Evolutionary conservation across 805 yeast species (phyloP).

Genomic region (Candida qinlingensis): DNA sequence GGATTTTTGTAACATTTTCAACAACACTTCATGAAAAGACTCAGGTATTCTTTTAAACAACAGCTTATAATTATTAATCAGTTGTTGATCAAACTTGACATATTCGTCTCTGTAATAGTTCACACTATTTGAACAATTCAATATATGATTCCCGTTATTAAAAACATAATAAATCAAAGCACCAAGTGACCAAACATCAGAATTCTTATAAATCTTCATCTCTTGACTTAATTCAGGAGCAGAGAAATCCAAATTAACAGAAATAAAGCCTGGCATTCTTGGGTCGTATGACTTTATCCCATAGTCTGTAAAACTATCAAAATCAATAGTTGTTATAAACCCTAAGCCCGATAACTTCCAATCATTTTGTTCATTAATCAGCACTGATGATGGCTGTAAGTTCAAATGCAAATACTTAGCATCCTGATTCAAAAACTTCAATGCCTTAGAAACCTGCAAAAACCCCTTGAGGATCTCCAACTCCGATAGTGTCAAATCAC

Average conservation of each 20-base stretch:
- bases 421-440: slow-evolving; percentile 76
- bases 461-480: slow-evolving; percentile 77
- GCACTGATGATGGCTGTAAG: slow-evolving; percentile 69
- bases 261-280: slow-evolving; percentile 67
- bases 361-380: slow-evolving; percentile 79
- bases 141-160: slow-evolving; percentile 39
- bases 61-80: slow-evolving; percentile 32
- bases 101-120: slow-evolving; percentile 59
- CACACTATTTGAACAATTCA: slow-evolving; percentile 47
- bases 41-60: slow-evolving; percentile 57
- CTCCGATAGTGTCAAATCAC: slow-evolving; percentile 29
- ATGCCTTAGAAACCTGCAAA: slow-evolving; percentile 67
- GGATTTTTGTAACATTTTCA: slow-evolving; percentile 49
- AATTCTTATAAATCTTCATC: slow-evolving; percentile 53
- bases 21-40: slow-evolving; percentile 40
- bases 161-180: slow-evolving; percentile 68
- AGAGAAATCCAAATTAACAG: slow-evolving; percentile 63
- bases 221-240: slow-evolving; percentile 84
- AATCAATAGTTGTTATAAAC: slow-evolving; percentile 40
- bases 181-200: slow-evolving; percentile 85
- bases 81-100: slow-evolving; percentile 41
- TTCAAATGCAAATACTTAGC: slow-evolving; percentile 75
- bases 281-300: slow-evolving; percentile 70
- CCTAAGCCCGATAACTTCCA: slow-evolving; percentile 89
- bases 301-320: slow-evolving; percentile 43